These are phyloP conservation scores for Carallia pectinifolia DNA, from an alignment of 345 rosid genomes.

Conservation along the genomic window DNA sequence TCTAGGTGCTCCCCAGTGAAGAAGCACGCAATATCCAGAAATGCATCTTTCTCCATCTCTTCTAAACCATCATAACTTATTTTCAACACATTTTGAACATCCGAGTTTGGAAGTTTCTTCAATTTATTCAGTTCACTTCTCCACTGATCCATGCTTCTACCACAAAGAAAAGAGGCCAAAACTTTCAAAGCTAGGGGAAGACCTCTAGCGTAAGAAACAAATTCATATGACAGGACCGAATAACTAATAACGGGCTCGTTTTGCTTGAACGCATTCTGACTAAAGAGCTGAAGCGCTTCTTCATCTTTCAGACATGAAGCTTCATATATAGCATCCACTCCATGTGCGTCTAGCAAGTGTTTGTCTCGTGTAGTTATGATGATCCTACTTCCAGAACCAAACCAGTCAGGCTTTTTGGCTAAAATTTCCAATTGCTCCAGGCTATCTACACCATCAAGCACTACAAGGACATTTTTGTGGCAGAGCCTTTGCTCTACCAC, in stretches of 20 bases:
- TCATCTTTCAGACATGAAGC: constrained; percentile 1
- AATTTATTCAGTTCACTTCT: constrained; percentile 6
- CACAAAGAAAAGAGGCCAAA: constrained; percentile 12
- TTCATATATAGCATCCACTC: constrained; percentile 13
- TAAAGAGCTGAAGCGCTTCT: constrained; percentile 15
- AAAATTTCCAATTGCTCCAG: neutral
- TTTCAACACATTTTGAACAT: constrained; percentile 9
- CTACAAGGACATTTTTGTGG: constrained; percentile 1
- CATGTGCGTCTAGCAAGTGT: constrained; percentile 8
- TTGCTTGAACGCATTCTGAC: constrained; percentile 13
- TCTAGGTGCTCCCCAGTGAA: neutral
- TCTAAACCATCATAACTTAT: constrained; percentile 17
- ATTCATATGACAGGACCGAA: neutral
- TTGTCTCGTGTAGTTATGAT: constrained; percentile 24
- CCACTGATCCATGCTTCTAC: constrained; percentile 12
- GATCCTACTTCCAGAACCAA: constrained; percentile 22
- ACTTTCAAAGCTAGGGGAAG: constrained; percentile 24
- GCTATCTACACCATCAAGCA: constrained; percentile 21
- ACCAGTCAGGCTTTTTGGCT: constrained; percentile 8
- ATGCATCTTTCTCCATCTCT: constrained; percentile 13
- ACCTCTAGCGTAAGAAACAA: constrained; percentile 10
- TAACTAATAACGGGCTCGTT: constrained; percentile 2
- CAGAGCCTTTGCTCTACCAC: neutral
- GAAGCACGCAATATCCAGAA: constrained; percentile 21
- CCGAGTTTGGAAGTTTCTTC: constrained; percentile 3